These are phyloP conservation scores for Flaveria floridana DNA, from an alignment of 140 eudicot species.

Conservation along the genomic window DNA sequence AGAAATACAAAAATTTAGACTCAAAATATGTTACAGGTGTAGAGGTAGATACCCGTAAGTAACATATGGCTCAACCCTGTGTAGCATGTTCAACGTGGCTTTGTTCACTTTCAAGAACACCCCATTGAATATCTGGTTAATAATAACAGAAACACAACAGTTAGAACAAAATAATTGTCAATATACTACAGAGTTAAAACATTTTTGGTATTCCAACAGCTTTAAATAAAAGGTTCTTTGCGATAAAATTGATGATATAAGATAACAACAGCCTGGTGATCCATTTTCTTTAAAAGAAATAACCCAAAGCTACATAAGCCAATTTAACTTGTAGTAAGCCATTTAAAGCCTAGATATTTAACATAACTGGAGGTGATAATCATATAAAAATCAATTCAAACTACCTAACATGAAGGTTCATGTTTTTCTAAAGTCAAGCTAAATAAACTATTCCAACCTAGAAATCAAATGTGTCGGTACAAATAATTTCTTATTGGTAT, in stretches of 20 bases:
- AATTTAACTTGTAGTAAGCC: background rate
- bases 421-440: too few relatives aligned
- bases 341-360: background rate
- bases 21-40: background rate
- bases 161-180: background rate
- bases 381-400: background rate
- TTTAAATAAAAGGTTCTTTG: too few relatives aligned
- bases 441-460: too few relatives aligned
- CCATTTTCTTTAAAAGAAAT: background rate
- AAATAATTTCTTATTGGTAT: background rate
- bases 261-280: background rate
- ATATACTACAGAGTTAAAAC: background rate
- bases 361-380: background rate
- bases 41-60: conserved; percentile 51
- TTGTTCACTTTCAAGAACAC: conserved; percentile 26
- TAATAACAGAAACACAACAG: background rate
- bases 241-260: too few relatives aligned
- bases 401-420: background rate
- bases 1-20: background rate
- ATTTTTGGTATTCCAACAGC: background rate
- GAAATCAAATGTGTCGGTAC: background rate
- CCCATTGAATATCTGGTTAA: conserved; percentile 45
- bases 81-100: conserved; percentile 64
- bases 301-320: background rate
- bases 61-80: conserved; percentile 75